Base-by-base conservation (phyloP, 2,329 filamentous ascomycete species). In the Aspergillus alliaceus region DNA sequence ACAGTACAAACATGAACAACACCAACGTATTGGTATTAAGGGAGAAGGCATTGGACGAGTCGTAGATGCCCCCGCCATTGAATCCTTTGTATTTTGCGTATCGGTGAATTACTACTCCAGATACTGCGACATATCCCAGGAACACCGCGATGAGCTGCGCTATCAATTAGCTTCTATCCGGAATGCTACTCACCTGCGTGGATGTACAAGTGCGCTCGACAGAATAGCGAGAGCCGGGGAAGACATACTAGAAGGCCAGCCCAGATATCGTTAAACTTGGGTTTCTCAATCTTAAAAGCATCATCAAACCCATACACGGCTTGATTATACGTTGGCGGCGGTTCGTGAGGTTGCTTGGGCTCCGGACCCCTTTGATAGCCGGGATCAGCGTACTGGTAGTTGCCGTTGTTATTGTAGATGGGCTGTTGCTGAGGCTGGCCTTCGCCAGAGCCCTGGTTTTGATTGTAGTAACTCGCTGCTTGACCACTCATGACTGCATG, bases 201-300 rank as follows among this genome's bases (percentile, higher is more conserved):
- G 14, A 14, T 15, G 12, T 5, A n/a, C 12, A 35, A n/a, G 12
- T 35, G n/a, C 14, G 32, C 32, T 12, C 32, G 14, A 35, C 15
- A n/a, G 4, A 5, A 5, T 2, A 35, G 2, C 32, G 9, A 20
- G n/a, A 44, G 35, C n/a, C n/a, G n/a, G 5, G 3, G n/a, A n/a
- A 35, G 37, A 48, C 81, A 15, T 73, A 90, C 87, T 69, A 97
- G 78, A 39, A 96, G 77, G 4, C 89, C 92, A 3, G 93, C 93
- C 93, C 93, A 97, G 25, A 90, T 71, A 72, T 98, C 93, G 68
- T 97, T 91, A 77, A 84, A 96, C 73, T 93, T 96, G n/a, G 91
- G 91, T 61, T 80, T 87, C 51, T 90, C 84, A 52, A 97, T 75
- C 75, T 88, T 88, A 80, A 98, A 97, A 1, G 87, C 85, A 69